These are phyloP conservation scores for Mentha longifolia DNA, from an alignment of 257 asterid species.

Conservation along the genomic window DNA sequence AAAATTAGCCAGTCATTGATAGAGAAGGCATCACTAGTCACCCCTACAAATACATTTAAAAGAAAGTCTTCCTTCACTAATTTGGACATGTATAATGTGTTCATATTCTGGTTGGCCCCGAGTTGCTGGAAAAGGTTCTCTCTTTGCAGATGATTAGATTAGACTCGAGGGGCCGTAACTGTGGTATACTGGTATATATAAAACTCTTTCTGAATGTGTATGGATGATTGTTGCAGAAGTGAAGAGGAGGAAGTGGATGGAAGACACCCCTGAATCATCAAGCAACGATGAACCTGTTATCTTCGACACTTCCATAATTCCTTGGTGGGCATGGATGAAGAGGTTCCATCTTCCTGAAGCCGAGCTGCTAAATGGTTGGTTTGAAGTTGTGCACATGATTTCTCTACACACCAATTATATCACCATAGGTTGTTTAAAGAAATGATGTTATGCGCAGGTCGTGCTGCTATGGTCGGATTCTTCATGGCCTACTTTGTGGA, in stretches of 20 bases:
- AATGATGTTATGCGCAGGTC: constrained; percentile 51
- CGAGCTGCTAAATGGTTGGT: constrained; percentile 93
- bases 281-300: constrained; percentile 73
- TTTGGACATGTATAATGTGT: background rate
- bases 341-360: constrained; percentile 99
- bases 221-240: constrained; percentile 61
- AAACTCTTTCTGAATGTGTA: background rate
- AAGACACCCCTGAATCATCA: constrained; percentile 81
- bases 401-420: too few species aligned
- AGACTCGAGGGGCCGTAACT: background rate
- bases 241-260: constrained; percentile 92
- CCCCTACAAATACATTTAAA: background rate
- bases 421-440: too few species aligned
- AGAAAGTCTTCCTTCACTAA: background rate
- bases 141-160: background rate
- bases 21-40: background rate
- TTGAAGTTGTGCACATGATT: background rate
- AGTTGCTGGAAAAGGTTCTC: background rate
- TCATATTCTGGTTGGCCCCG: background rate
- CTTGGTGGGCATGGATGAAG: constrained; percentile 99
- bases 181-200: too few species aligned
- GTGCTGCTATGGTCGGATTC: constrained; percentile 99
- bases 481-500: constrained; percentile 97
- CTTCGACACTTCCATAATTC: constrained; percentile 85
- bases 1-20: background rate